Base-by-base conservation (phyloP, 2,329 filamentous ascomycete genomes). In the Colletotrichum viniferum region DNA sequence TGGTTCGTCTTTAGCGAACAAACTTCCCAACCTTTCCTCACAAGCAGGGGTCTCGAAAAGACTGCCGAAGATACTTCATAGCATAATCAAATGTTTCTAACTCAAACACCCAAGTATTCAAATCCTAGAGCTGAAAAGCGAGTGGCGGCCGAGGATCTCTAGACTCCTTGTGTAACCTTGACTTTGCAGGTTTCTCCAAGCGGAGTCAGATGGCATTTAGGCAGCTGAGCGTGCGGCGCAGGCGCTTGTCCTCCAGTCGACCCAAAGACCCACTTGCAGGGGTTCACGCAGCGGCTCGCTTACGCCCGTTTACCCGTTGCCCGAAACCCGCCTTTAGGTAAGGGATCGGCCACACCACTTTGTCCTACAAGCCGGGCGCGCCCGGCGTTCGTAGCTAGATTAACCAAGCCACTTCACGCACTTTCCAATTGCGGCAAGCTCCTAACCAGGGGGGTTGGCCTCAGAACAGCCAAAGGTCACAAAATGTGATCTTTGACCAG, bases 11-110 rank as follows among this genome's bases (percentile, higher is more conserved):
- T 12, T 21, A 4, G 18, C 43, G 43, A 21, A 48, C 2, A 48
- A 0, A 48, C 43, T 48, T 21, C 43, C 0, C 0, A 0, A 48
- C 5, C 6, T 48, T 21, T 21, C 10, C n/a, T 48, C n/a, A 43
- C 0, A 0, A 43, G 38, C 38, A 43, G 4, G 38, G 18, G 0
- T 43, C 38, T 0, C 18, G 9, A 12, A 48, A 0, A 48, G 43
- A 48, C 43, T 13, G n/a, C n/a, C 0, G 38, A 48, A 48, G 18
- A n/a, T 43, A 43, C 38, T 3, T 43, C 7, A n/a, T 1, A 10
- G 9, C 16, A 43, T 43, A 2, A n/a, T n/a, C 38, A 43, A 5
- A n/a, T 43, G 18, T 5, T n/a, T 9, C 38, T 43, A 5, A 43
- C 8, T 9, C 9, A 43, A n/a, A 48, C 9, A n/a, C 38, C 9